Base-by-base conservation (phyloP, 495 filamentous ascomycete species). In the Saxophila tyrrhenica region DNA sequence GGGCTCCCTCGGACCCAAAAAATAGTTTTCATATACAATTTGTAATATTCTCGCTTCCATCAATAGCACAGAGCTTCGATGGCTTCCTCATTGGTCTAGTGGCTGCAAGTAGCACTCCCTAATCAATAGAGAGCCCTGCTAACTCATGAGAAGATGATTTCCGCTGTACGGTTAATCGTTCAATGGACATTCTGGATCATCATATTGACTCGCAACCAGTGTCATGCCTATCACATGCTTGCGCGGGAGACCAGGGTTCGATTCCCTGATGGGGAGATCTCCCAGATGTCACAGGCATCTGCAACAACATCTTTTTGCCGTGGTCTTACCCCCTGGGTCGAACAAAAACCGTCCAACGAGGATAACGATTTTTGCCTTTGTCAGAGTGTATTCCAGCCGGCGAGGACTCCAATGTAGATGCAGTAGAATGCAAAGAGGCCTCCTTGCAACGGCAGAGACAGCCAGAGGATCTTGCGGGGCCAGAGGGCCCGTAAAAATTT, bases 201-300 rank as follows among this genome's bases (percentile, higher is more conserved):
- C 16, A 3, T 7, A 49, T 20, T 25, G 8, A n/a, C 46, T 24
- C 46, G 8, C 24, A 24, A 23, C 47, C 23, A 49, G 47, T 49
- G 47, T 32, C 25, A 49, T 49, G 47, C 16, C 23, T 49, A 7
- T 7, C 9, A 20, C 47, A 19, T 25, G 44, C 20, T 24, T 8
- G 21, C 47, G 47, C 47, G 47, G 47, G 47, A 49, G 47, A 49
- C 47, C 47, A 29, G 47, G 47, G 47, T 49, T 49, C 47, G 47
- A 49, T 49, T 49, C 47, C 47, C 47, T 7, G 42, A 19, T 45
- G 42, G 42, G n/a, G 42, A 45, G 42, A 5, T 5, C 13, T 13
- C 29, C n/a, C n/a, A n/a, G n/a, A n/a, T n/a, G n/a, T n/a, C n/a
- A n/a, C n/a, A n/a, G n/a, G n/a, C n/a, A n/a, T n/a, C n/a, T n/a